Percentiles rank a stretch among this genome's conserved stretches.
Conservation (phyloP, 306 rosid species). For the Trichosanthes cucumerina region DNA sequence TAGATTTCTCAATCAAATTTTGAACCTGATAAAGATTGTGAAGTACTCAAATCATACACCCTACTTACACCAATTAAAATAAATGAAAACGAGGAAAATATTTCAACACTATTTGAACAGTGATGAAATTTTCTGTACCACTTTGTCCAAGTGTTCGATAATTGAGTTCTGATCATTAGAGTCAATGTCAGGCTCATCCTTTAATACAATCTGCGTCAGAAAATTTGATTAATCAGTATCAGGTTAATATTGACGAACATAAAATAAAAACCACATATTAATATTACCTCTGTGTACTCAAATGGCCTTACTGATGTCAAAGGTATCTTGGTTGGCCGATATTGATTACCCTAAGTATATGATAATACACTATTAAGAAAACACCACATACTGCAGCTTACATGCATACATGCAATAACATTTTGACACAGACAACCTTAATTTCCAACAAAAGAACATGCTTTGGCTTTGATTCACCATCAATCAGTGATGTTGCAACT, state of each 20-base stretch:
- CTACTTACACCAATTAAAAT: background rate
- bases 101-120: background rate
- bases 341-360: slow-evolving; percentile 68
- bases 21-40: slow-evolving; percentile 44
- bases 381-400: background rate
- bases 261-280: slow-evolving; percentile 6
- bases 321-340: slow-evolving; percentile 97
- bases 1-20: slow-evolving; percentile 55
- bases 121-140: slow-evolving; percentile 36
- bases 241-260: slow-evolving; percentile 14
- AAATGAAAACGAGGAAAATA: slow-evolving; percentile 6
- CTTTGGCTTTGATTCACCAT: slow-evolving; percentile 97
- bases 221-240: slow-evolving; percentile 17
- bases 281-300: slow-evolving; percentile 77
- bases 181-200: slow-evolving; percentile 79
- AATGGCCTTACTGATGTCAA: slow-evolving; percentile 87
- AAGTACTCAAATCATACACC: background rate
- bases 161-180: slow-evolving; percentile 83
- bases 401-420: slow-evolving; percentile 7
- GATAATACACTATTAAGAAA: background rate
- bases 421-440: slow-evolving; percentile 47
- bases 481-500: slow-evolving; percentile 96
- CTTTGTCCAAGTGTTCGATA: slow-evolving; percentile 85
- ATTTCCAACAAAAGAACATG: slow-evolving; percentile 92
- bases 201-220: slow-evolving; percentile 57